These are phyloP conservation scores for Boletus mariae DNA, from an alignment of 1,284 basidiomycete species.

Conservation along the genomic window DNA sequence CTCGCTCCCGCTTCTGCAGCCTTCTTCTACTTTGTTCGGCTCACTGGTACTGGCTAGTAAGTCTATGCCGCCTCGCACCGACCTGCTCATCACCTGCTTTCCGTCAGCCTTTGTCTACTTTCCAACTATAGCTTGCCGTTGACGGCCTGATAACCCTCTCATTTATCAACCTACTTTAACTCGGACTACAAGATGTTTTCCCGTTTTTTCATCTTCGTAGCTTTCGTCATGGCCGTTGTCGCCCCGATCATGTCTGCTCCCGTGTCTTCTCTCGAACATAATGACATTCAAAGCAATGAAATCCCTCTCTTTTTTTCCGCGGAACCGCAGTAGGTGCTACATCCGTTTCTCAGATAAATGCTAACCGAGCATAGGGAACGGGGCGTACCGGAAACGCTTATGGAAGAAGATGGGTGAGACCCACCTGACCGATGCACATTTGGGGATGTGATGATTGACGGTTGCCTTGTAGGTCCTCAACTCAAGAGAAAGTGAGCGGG, in stretches of 20 bases:
- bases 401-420: not conserved
- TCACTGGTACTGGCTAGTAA: slow-evolving; percentile 22
- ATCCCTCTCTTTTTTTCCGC: not conserved
- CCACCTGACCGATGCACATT: not conserved
- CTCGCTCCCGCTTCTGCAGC: not conserved
- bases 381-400: no score
- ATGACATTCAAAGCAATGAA: not conserved
- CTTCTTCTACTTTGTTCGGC: slow-evolving; percentile 11
- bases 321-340: not conserved
- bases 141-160: slow-evolving; percentile 6
- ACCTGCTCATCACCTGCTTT: not conserved
- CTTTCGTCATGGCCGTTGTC: slow-evolving; percentile 1
- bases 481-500: not conserved
- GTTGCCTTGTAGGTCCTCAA: not conserved
- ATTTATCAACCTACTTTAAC: not conserved
- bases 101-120: not conserved
- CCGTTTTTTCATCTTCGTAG: not conserved
- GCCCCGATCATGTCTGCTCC: slow-evolving; percentile 5
- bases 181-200: slow-evolving; percentile 9
- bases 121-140: slow-evolving; percentile 2
- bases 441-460: not conserved
- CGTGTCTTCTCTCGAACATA: not conserved
- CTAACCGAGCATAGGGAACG: not conserved
- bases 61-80: not conserved
- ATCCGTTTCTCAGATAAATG: not conserved